Base-by-base conservation (phyloP, 371 early-diverging fungal species). In the Apophysomyces trapeziformis region DNA sequence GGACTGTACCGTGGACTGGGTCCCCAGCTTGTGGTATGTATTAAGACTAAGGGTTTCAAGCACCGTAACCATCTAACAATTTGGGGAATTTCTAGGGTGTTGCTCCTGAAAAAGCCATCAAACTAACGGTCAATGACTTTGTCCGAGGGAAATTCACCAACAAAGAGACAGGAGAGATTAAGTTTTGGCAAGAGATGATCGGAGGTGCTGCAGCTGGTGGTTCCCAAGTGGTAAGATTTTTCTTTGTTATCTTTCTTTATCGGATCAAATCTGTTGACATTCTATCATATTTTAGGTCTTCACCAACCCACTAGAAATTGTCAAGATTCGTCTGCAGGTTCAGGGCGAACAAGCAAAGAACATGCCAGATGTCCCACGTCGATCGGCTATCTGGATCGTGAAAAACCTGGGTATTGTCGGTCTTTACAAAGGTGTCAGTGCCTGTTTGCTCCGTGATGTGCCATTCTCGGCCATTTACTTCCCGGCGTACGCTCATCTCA, bases 21-120 rank as follows among this genome's bases (percentile, higher is more conserved):
- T n/a, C 98, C 98, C 45, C 98, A 98, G 74, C 85, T 98, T 50
- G 92, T 98, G 61, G 94, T 90, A 83, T 85, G 88, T 86, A 21
- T 12, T 26, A 46, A 37, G 56, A 58, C 41, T 41, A 38, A 21
- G 46, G 36, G 41, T 41, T 41, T 41, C 41, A 41, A 41, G 11
- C 32, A 64, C 39, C 43, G 9, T 63, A 9, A 26, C 0, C 38
- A 46, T 50, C 4, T 41, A 41, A 41, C 8, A 13, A 11, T 41
- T 41, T 26, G 26, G 26, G 41, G 41, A 41, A 12, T 57, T 39
- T 13, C 26, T 73, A 84, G 84, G 93, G 93, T 66, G 96, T 97
- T 63, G 97, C 99, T 11, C 99, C 99, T 5, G 99, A 99, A 78
- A 98, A 99, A 82, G 99, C 99, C 57, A 98, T 99, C 84, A 99